Base-by-base conservation (phyloP, 495 filamentous ascomycete species). In the Aspergillus taichungensis region DNA sequence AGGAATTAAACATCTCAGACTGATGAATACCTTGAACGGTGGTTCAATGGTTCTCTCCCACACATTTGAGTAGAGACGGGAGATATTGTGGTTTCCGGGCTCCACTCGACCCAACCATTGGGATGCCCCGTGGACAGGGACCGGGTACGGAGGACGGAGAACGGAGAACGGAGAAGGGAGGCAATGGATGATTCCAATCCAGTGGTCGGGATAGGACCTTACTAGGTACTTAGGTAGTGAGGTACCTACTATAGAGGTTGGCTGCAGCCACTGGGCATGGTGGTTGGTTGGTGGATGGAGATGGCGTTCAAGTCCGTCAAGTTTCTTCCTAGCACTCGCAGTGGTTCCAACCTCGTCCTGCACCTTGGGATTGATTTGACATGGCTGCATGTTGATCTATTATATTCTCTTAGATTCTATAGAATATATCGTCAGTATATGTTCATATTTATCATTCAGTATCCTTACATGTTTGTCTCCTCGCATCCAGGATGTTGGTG, bases 41-140 rank as follows among this genome's bases (percentile, higher is more conserved):
- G 34, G 43, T 45, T 45, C 43, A 37, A 13, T 29, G 28, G 24
- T 6, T 24, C n/a, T 40, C 27, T 40, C 37, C 13, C 27, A 37
- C 13, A 34, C 14, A 43, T 29, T 29, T 35, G 18, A 30, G 37
- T 13, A 43, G 12, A 11, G 24, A 45, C 27, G 34, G 34, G 37
- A 45, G 27, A 13, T 27, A 45, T 30, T 45, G 34, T 45, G 42
- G 33, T 37, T 28, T 33, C 28, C 33, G 9, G 42, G 34, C 18
- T 45, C 42, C 42, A 45, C 42, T 34, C 27, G 42, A 12, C 31
- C 42, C 42, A 29, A 37, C 14, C 34, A 45, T 36, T 37, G 27
- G 30, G 37, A 45, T 45, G 37, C 18, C 18, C 18, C 18, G 18
- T 24, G 18, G 18, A 24, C 18, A 24, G 18, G 18, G 18, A 24